phyloP scores from a whole-genome alignment of 2,329 filamentous ascomycete genomes.

The Nemania sp. region DNA sequence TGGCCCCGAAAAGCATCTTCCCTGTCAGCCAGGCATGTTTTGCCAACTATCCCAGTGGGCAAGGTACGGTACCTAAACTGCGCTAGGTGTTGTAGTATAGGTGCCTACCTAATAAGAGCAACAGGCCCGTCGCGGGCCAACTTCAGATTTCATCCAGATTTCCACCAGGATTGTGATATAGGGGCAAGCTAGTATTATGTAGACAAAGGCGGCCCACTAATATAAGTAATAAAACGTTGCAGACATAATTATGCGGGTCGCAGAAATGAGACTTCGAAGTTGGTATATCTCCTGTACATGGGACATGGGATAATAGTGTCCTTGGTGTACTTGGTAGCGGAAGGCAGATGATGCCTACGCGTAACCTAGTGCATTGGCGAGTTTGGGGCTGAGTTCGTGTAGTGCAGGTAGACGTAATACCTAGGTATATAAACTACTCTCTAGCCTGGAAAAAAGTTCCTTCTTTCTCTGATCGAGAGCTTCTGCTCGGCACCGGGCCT shows the following conservation, averaged over 20 bases:
- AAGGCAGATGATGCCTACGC: background rate
- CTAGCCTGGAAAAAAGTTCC: background rate
- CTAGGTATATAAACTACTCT: no score
- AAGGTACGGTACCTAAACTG: background rate
- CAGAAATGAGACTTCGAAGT: background rate
- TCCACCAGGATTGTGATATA: background rate
- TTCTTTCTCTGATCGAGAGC: no score
- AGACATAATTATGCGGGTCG: background rate
- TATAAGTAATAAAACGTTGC: slow-evolving; percentile 22
- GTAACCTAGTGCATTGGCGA: background rate
- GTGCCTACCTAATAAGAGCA: background rate
- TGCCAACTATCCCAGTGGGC: background rate
- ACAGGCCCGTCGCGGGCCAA: slow-evolving; percentile 4
- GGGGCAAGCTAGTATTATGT: background rate
- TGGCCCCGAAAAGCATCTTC: background rate
- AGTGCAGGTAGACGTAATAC: background rate
- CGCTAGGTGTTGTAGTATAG: background rate
- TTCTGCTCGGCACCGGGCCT: slow-evolving; percentile 1
- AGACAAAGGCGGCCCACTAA: background rate
- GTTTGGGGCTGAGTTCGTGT: background rate
- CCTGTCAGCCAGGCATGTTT: background rate
- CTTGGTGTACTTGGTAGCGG: background rate
- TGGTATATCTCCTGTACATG: background rate
- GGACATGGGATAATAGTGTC: background rate
- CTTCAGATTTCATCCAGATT: slow-evolving; percentile 1